A percentile compares a stretch with the other conserved stretches of the same genome.
Evolutionary conservation across 164 flowering plant species (phyloP).

Genomic region (Chimonanthus salicifolius): DNA sequence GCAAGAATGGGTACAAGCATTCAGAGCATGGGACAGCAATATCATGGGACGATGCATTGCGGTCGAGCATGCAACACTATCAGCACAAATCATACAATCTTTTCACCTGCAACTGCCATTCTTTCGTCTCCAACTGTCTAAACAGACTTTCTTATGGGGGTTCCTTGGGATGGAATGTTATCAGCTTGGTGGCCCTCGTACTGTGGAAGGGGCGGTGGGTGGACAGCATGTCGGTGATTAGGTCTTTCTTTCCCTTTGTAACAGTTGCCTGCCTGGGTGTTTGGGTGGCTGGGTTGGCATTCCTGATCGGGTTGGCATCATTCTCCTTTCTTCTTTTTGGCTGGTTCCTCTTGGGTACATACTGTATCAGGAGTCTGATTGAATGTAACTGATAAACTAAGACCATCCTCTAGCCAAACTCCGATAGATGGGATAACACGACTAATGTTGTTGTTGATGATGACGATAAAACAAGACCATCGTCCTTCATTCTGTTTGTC

Average conservation of each 20-base stretch:
- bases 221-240: slow-evolving; percentile 40
- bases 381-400: slow-evolving; percentile 32
- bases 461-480: background rate
- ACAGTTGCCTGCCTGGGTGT: slow-evolving; percentile 61
- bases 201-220: slow-evolving; percentile 73
- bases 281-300: slow-evolving; percentile 69
- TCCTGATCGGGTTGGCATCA: slow-evolving; percentile 54
- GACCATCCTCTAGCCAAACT: too few relatives aligned
- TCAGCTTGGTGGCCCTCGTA: slow-evolving; percentile 58
- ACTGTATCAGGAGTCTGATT: slow-evolving; percentile 44
- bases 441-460: too few relatives aligned
- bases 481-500: background rate
- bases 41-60: slow-evolving; percentile 84
- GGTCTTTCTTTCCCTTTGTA: slow-evolving; percentile 66
- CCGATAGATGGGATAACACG: too few relatives aligned
- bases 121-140: slow-evolving; percentile 73
- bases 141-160: slow-evolving; percentile 70
- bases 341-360: slow-evolving; percentile 66
- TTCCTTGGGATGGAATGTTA: slow-evolving; percentile 77
- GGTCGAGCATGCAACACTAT: slow-evolving; percentile 41
- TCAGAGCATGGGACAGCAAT: slow-evolving; percentile 61
- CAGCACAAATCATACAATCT: slow-evolving; percentile 80
- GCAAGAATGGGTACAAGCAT: slow-evolving; percentile 68
- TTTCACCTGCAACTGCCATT: slow-evolving; percentile 90
- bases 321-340: slow-evolving; percentile 58